Base-by-base conservation (phyloP, 2,329 filamentous ascomycete genomes). In the Claviceps purpurea region DNA sequence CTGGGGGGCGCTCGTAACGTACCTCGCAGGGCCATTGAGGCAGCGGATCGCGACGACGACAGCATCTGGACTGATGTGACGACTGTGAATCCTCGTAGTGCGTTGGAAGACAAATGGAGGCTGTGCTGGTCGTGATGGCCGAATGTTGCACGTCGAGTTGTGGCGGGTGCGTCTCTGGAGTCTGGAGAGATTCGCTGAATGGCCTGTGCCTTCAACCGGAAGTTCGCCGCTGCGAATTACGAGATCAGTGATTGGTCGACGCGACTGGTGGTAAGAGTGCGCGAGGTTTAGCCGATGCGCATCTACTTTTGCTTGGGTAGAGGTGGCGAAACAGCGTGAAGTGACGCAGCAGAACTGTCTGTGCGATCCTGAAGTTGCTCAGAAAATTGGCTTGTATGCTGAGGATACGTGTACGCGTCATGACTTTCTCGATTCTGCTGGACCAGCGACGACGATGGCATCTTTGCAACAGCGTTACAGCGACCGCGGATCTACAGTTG, bases 11-110 rank as follows among this genome's bases (percentile, higher is more conserved):
- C 42, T 7, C 14, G 16, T 30, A 4, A 45, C 58, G 53, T 56
- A 77, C 74, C 72, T 73, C 74, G 71, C 59, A 77, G 66, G 61
- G 73, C 72, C 69, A 76, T 70, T 60, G 73, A 69, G 67, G 71
- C 73, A 62, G 72, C 71, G 59, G 72, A 73, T 68, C 75, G 73
- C 64, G 72, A 65, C 54, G 73, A 71, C 54, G 68, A 66, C 57
- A 75, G 65, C 74, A 77, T 77, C 57, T 60, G 64, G 62, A 52
- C 44, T 34, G 30, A 24, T 4, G 10, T 39, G 41, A n/a, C 2
- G 7, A 16, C 7, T 30, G 26, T 30, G 8, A 30, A 30, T 30
- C 26, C 26, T 30, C 26, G 26, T 10, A 30, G 26, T 30, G 26
- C 7, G 26, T 30, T 8, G 26, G 26, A 30, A 30, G 26, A 8